These are phyloP conservation scores for Ogataea trehalophila DNA, from an alignment of 805 yeast species.

Conservation along the genomic window DNA sequence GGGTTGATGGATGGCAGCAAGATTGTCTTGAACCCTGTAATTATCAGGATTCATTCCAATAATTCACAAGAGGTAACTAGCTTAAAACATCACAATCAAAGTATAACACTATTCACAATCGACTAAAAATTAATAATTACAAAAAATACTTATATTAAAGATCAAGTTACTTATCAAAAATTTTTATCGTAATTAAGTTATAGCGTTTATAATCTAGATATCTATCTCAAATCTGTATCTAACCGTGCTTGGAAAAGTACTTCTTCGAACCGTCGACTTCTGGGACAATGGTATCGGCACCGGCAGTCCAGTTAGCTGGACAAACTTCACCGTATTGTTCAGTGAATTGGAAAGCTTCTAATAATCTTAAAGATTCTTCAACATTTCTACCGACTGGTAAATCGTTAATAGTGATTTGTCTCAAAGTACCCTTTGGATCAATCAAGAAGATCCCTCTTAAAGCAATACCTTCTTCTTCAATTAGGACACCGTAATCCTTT, in stretches of 20 bases:
- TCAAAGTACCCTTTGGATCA: constrained; percentile 90
- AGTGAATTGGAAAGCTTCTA: constrained; percentile 99
- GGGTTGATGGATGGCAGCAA: too few relatives aligned
- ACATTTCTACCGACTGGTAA: constrained; percentile 99
- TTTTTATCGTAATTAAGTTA: not conserved
- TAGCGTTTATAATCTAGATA: not conserved
- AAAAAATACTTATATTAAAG: not conserved
- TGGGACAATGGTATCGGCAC: constrained; percentile 88
- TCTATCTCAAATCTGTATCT: not conserved
- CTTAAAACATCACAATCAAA: too few relatives aligned
- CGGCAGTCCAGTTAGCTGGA: constrained; percentile 99
- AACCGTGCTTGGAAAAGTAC: constrained; percentile 56
- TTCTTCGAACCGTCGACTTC: constrained; percentile 73
- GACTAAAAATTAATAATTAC: not conserved
- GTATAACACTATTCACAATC: not conserved
- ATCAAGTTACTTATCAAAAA: not conserved
- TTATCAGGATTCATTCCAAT: too few relatives aligned
- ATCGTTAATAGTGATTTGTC: constrained; percentile 98
- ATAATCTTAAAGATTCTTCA: constrained; percentile 94
- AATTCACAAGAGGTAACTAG: not conserved
- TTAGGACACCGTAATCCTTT: constrained; percentile 94
- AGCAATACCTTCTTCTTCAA: constrained; percentile 95
- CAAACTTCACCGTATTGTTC: constrained; percentile 99
- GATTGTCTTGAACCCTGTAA: too few relatives aligned
- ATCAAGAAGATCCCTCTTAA: constrained; percentile 97